phyloP scores from a whole-genome alignment of 78 protist species.

The Planoprotostelium fungivorum region DNA sequence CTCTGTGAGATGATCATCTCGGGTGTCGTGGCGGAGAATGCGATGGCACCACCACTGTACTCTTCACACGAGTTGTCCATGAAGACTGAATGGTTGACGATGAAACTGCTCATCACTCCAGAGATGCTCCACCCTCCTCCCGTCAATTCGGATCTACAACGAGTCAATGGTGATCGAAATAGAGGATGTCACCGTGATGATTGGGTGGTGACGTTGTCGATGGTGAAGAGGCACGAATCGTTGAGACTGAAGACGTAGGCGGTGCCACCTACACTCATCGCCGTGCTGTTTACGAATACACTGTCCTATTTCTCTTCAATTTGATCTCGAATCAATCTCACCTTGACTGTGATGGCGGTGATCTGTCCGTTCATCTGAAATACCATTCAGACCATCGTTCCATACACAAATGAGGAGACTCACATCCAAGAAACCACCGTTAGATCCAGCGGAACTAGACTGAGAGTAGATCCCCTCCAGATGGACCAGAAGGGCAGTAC shows the following conservation, averaged over 20 bases:
- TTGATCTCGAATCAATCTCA: too few relatives aligned
- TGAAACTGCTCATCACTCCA: not conserved
- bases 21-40: not conserved
- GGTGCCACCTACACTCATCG: not conserved
- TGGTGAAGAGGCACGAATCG: not conserved
- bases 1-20: not conserved
- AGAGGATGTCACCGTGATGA: not conserved
- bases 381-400: too few relatives aligned
- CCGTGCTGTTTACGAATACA: not conserved
- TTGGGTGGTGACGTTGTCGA: not conserved
- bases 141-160: not conserved
- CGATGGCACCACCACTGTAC: not conserved
- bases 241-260: not conserved
- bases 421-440: not conserved
- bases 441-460: not conserved
- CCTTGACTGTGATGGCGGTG: too few relatives aligned
- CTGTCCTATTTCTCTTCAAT: too few relatives aligned
- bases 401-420: too few relatives aligned
- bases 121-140: not conserved
- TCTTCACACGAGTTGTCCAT: not conserved
- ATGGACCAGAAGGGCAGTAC: not conserved
- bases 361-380: too few relatives aligned
- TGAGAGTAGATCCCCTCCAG: not conserved
- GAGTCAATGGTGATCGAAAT: not conserved
- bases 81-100: not conserved